Base-by-base conservation (phyloP, 2,329 filamentous ascomycete genomes). In the Aspergillus tanneri region DNA sequence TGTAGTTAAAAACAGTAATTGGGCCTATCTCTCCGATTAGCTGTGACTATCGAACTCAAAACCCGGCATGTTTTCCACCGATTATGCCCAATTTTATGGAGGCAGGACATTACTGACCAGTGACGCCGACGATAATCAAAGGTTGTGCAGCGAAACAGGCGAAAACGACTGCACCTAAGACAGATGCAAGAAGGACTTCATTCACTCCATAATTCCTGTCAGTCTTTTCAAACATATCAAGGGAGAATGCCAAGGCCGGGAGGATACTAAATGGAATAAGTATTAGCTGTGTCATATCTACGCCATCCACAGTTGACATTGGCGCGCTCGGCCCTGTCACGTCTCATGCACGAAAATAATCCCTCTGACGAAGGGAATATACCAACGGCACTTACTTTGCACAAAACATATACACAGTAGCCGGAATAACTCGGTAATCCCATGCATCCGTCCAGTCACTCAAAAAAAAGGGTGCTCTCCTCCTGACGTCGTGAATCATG, bases 1-100 rank as follows among this genome's bases (percentile, higher is more conserved):
- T 96, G 64, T 95, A 95, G 66, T 95, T 95, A 65, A 95, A 95
- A 22, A 95, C 89, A 12, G 90, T 95, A 48, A 96, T 95, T 3
- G 90, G 90, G 12, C 84, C 83, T 81, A n/a, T n/a, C n/a, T n/a
- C n/a, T n/a, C n/a, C n/a, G n/a, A n/a, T n/a, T n/a, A n/a, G n/a
- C n/a, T n/a, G n/a, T n/a, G n/a, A n/a, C n/a, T n/a, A n/a, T n/a
- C n/a, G n/a, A n/a, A n/a, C n/a, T n/a, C n/a, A n/a, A n/a, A n/a
- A n/a, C n/a, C n/a, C n/a, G n/a, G n/a, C n/a, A n/a, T n/a, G n/a
- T n/a, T n/a, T n/a, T n/a, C n/a, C n/a, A n/a, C n/a, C n/a, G n/a
- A n/a, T n/a, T n/a, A n/a, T n/a, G n/a, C n/a, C n/a, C n/a, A n/a
- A n/a, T n/a, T n/a, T n/a, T n/a, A n/a, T n/a, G n/a, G n/a, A n/a